A percentile compares a stretch with the other conserved stretches of the same genome.
These are phyloP conservation scores for Gracilaria caudata DNA, from an alignment of 23 red algal species.

Conservation along the genomic window DNA sequence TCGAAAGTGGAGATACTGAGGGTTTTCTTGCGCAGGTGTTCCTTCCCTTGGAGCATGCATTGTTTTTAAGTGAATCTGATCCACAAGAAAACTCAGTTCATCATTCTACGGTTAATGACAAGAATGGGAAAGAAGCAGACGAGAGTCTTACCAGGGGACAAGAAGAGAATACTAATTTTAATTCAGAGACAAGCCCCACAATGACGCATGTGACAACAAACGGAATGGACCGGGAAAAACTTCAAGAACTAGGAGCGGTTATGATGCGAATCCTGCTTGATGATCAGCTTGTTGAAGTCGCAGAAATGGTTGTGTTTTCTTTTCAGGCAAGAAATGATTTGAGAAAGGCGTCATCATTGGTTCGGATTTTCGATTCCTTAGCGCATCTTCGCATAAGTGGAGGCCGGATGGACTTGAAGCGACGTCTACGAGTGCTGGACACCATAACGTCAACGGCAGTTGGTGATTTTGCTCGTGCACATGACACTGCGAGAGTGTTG, in stretches of 20 bases:
- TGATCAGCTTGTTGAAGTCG: constrained; percentile 49
- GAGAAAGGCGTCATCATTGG: constrained; percentile 28
- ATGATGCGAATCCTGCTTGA: constrained; percentile 44
- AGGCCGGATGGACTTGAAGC: constrained; percentile 12
- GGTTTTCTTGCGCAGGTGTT: constrained; percentile 51
- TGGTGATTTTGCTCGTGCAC: constrained; percentile 38
- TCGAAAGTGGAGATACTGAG: constrained; percentile 37
- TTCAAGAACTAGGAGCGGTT: constrained; percentile 24
- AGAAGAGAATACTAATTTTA: too few species aligned
- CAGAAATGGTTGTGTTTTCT: constrained; percentile 36
- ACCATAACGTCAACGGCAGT: constrained; percentile 28
- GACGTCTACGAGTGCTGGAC: constrained; percentile 33
- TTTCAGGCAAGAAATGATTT: constrained; percentile 38
- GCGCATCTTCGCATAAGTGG: constrained; percentile 33
- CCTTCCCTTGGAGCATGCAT: constrained; percentile 33
- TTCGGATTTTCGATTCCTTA: constrained; percentile 54
- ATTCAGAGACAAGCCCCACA: not conserved
- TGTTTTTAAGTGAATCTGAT: constrained; percentile 22
- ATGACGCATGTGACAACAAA: not conserved
- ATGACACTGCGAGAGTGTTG: constrained; percentile 39
- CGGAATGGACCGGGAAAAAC: constrained; percentile 12
- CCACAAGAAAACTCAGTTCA: not conserved
- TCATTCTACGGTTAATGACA: not conserved
- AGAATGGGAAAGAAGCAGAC: not conserved
- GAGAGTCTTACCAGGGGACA: not conserved